Base-by-base conservation (phyloP, 495 filamentous ascomycete species). In the Daldinia grandis region DNA sequence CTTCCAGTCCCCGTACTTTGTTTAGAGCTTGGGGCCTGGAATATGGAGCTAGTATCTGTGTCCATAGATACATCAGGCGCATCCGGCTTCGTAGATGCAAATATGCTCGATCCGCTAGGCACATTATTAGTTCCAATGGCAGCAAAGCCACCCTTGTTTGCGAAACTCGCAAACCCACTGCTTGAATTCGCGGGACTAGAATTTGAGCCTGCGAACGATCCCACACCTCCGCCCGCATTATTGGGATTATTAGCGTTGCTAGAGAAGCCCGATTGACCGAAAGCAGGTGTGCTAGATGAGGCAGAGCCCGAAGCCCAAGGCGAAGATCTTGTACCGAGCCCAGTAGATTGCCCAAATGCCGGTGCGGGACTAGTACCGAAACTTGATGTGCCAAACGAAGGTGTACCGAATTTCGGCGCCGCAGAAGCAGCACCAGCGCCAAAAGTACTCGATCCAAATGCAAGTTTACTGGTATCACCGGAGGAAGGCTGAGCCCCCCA, bases 151-250 rank as follows among this genome's bases (percentile, higher is more conserved):
- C 83, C 80, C 54, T 86, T 83, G 55, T 74, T 83, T 6, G 88
- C 88, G 74, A 90, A 91, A 31, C 79, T 81, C 30, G 87, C 84
- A 72, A 91, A 91, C 4, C 87, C 87, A 47, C 83, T 78, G 53
- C 74, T 57, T 12, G 76, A 74, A 40, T 69, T 63, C 6, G 74
- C 49, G 12, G 75, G 19, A 76, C 63, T 49, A 31, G 35, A 35
- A 53, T 31, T 56, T 58, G 65, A 19, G 62, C 35, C 42, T 31
- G 80, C 82, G 71, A 85, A 83, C 15, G 66, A 17, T 15, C 35
- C 55, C 8, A 31, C 68, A 53, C 50, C 49, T 19, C 72, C 64
- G 67, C 47, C 40, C 12, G 69, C 25, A 30, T 37, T 50, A 24
- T 10, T 21, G 10, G 51, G 49, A 58, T 30, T 56, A 40, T 59